These are phyloP conservation scores for Synchytrium microbalum DNA, from an alignment of 371 early-diverging fungal genomes.

Conservation along the genomic window DNA sequence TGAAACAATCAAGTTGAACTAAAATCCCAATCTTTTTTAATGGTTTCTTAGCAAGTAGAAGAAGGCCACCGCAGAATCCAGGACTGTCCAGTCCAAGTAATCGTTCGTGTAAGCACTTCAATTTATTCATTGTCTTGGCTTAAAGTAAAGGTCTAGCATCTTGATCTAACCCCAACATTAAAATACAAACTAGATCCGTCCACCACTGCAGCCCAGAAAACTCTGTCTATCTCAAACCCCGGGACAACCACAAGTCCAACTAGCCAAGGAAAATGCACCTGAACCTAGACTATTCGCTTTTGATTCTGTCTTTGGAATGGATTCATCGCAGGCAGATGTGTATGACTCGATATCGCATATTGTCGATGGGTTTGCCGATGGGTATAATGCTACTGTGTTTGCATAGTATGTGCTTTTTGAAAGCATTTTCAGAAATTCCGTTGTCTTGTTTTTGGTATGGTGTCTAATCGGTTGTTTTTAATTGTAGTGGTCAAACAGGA, in stretches of 20 bases:
- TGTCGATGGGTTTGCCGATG: conserved; percentile 81
- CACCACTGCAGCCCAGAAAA: no score
- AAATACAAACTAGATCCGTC: no score
- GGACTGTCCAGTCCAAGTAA: no score
- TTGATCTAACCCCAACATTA: no score
- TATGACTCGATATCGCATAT: conserved; percentile 58
- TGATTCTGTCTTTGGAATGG: conserved; percentile 74
- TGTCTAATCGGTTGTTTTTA: neutral
- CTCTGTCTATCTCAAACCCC: conserved; percentile 8
- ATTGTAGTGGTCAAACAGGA: conserved; percentile 9
- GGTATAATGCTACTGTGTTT: conserved; percentile 51
- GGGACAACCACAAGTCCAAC: conserved; percentile 14
- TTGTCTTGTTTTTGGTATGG: neutral
- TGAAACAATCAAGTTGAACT: no score
- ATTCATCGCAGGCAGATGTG: conserved; percentile 63
- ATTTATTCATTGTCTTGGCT: no score
- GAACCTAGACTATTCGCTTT: conserved; percentile 55
- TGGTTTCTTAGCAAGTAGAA: no score
- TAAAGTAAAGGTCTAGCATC: no score
- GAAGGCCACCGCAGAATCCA: no score
- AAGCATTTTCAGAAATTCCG: no score
- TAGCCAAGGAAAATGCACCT: conserved; percentile 6
- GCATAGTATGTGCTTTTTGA: conserved; percentile 35
- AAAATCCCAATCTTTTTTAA: no score
- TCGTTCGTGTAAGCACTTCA: no score